Percentiles rank a stretch among this genome's conserved stretches.
These are phyloP conservation scores for Mycosphaerella arachidis DNA, from an alignment of 2,329 filamentous ascomycete species.

Conservation along the genomic window DNA sequence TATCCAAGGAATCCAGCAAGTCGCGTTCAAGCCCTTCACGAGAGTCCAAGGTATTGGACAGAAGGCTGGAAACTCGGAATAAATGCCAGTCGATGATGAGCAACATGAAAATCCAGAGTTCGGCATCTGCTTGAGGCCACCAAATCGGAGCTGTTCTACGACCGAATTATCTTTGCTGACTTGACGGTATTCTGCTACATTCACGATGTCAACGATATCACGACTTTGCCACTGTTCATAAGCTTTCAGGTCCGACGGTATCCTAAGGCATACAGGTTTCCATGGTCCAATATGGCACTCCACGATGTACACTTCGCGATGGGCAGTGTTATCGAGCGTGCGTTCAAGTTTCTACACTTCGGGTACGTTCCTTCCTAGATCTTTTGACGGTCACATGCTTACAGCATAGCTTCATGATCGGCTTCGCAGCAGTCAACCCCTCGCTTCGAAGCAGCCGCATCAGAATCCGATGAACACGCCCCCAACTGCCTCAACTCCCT, in stretches of 20 bases:
- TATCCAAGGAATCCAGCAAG: background rate
- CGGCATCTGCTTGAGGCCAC: background rate
- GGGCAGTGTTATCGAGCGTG: conserved; percentile 39
- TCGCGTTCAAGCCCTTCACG: background rate
- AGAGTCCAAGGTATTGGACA: background rate
- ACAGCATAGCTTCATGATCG: background rate
- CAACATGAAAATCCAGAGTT: background rate
- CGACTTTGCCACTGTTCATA: conserved; percentile 40
- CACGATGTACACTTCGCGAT: conserved; percentile 22
- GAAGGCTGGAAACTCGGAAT: background rate
- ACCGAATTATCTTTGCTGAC: conserved; percentile 61
- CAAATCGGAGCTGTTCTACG: conserved; percentile 54
- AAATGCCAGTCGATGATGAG: background rate
- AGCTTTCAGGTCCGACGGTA: no score
- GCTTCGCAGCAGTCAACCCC: background rate
- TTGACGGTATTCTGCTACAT: conserved; percentile 58
- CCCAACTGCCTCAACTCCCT: background rate
- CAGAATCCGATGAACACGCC: background rate
- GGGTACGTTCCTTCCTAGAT: background rate
- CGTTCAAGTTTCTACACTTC: background rate
- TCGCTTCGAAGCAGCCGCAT: background rate
- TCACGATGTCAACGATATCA: conserved; percentile 52
- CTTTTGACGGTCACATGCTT: background rate
- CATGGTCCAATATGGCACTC: background rate
- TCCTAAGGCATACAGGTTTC: no score